Evolutionary conservation across 108 stramenopile genomes (phyloP).

Genomic region (Cyclotella sp.): DNA sequence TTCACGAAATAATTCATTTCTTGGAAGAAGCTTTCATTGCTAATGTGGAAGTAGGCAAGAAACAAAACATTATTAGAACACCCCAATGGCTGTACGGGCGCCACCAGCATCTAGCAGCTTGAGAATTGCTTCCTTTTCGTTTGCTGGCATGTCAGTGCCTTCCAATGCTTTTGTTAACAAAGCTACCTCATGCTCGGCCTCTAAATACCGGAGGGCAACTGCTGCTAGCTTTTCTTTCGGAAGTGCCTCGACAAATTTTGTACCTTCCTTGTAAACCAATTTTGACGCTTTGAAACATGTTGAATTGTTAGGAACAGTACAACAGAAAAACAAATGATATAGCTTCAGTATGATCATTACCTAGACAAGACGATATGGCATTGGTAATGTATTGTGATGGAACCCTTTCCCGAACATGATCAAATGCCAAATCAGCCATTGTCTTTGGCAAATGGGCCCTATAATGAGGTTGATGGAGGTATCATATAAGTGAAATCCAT

Average conservation of each 20-base stretch:
- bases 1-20: no score
- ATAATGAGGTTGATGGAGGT: not conserved
- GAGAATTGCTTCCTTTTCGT: conserved; percentile 74
- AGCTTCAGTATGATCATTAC: not conserved
- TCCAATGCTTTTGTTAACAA: conserved; percentile 61
- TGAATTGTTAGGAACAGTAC: no score
- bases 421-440: conserved; percentile 88
- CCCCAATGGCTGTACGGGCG: conserved; percentile 75
- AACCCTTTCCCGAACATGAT: conserved; percentile 73
- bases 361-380: conserved; percentile 88
- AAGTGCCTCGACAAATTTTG: conserved; percentile 86
- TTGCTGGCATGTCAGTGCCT: conserved; percentile 63
- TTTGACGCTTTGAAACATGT: conserved; percentile 69
- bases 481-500: conserved; percentile 18
- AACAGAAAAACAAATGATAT: no score
- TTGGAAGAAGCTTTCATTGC: no score
- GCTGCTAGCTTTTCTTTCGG: conserved; percentile 69
- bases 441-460: conserved; percentile 89
- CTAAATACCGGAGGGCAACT: conserved; percentile 80
- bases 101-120: conserved; percentile 83
- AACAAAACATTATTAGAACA: conserved; percentile 29
- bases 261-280: conserved; percentile 97
- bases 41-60: no score
- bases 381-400: conserved; percentile 95
- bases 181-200: conserved; percentile 83